Conservation (phyloP, 2,329 filamentous ascomycete species). For the Clarireedia hainanense region DNA sequence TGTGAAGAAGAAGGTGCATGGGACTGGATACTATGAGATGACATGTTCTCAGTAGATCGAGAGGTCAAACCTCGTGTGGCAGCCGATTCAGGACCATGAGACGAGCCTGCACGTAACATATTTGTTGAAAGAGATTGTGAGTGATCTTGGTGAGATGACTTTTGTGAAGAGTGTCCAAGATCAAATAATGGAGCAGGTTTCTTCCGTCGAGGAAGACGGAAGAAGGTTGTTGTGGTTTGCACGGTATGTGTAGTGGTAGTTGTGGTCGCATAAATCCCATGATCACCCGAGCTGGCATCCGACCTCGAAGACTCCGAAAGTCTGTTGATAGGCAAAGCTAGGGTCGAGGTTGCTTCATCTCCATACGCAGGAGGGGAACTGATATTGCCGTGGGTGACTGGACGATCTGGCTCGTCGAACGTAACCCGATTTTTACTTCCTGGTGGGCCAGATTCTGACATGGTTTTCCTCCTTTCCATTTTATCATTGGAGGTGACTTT, state of each 20-base stretch:
- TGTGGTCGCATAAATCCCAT: slow-evolving; percentile 47
- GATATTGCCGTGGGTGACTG: slow-evolving; percentile 33
- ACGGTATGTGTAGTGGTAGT: slow-evolving; percentile 57
- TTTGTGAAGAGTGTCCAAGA: slow-evolving; percentile 80
- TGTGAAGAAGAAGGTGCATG: slow-evolving; percentile 21
- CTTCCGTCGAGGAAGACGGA: slow-evolving; percentile 71
- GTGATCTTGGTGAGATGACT: slow-evolving; percentile 40
- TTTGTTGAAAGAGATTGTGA: slow-evolving; percentile 31
- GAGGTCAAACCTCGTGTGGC: slow-evolving; percentile 34
- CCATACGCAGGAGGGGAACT: slow-evolving; percentile 48
- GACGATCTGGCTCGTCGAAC: slow-evolving; percentile 52
- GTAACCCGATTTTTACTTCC: slow-evolving; percentile 40
- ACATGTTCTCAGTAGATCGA: slow-evolving; percentile 21
- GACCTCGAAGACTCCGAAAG: slow-evolving; percentile 85
- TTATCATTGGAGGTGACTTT: slow-evolving; percentile 25
- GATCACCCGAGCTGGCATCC: slow-evolving; percentile 71
- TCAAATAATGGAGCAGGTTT: slow-evolving; percentile 74
- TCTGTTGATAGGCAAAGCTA: slow-evolving; percentile 57
- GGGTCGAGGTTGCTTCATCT: slow-evolving; percentile 51
- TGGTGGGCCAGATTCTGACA: slow-evolving; percentile 28
- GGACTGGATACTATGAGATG: slow-evolving; percentile 16
- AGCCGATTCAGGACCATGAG: slow-evolving; percentile 25
- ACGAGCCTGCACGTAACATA: slow-evolving; percentile 37
- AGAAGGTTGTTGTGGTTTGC: slow-evolving; percentile 64
- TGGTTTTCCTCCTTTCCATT: slow-evolving; percentile 37